Evolutionary conservation across 768 basidiomycete genomes (phyloP).

Genomic region (Lactarius hatsudake): DNA sequence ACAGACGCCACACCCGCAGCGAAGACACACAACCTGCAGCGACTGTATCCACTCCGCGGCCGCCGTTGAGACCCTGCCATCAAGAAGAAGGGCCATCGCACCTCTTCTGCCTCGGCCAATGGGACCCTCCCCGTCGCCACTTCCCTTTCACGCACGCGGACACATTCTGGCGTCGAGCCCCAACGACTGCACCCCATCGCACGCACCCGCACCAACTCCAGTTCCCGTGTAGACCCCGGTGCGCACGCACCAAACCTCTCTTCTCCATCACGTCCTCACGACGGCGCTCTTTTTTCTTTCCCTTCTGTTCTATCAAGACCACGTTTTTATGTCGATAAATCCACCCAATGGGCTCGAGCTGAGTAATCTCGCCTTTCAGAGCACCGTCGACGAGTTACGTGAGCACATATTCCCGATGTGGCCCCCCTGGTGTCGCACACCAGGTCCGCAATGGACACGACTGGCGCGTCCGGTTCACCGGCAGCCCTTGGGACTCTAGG

Average conservation of each 20-base stretch:
- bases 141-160: constrained; percentile 36
- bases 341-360: constrained; percentile 60
- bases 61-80: constrained; percentile 55
- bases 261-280: constrained; percentile 6
- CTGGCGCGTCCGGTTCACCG: constrained; percentile 65
- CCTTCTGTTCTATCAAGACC: constrained; percentile 43
- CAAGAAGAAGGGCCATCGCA: constrained; percentile 49
- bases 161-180: constrained; percentile 40
- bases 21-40: constrained; percentile 39
- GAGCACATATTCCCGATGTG: constrained; percentile 58
- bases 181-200: constrained; percentile 32
- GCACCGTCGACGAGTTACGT: constrained; percentile 58
- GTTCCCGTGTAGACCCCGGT: constrained; percentile 32
- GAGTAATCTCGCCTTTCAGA: constrained; percentile 46
- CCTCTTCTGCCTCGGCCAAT: background rate
- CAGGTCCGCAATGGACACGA: constrained; percentile 43
- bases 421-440: constrained; percentile 57
- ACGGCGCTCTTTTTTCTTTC: constrained; percentile 3
- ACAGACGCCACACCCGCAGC: constrained; percentile 33
- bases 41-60: constrained; percentile 20
- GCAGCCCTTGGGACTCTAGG: constrained; percentile 64
- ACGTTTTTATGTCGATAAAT: constrained; percentile 69
- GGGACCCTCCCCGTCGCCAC: constrained; percentile 29
- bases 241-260: constrained; percentile 6
- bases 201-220: constrained; percentile 38